Percentiles rank a stretch among this genome's conserved stretches.
These are phyloP conservation scores for Ustilago sp. DNA, from an alignment of 1,284 basidiomycete genomes.

Conservation along the genomic window DNA sequence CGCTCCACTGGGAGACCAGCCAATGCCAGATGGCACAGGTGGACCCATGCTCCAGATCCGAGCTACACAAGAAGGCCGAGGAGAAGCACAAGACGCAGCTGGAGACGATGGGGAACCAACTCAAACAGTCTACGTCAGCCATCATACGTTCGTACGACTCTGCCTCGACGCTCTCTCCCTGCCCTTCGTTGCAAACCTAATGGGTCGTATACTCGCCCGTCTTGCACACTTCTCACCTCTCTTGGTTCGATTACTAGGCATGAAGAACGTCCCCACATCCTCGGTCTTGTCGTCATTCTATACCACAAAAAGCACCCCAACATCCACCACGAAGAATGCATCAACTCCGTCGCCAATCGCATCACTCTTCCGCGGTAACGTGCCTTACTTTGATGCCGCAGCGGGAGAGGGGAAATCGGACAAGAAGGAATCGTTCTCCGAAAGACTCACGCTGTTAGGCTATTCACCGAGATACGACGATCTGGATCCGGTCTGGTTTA, in stretches of 20 bases:
- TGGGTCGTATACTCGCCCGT: constrained; percentile 54
- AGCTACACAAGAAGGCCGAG: not conserved
- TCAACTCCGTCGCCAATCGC: constrained; percentile 27
- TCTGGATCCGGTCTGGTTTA: constrained; percentile 64
- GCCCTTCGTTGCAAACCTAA: constrained; percentile 56
- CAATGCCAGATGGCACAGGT: constrained; percentile 18
- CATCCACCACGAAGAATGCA: not conserved
- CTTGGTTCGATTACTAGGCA: constrained; percentile 46
- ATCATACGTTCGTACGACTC: constrained; percentile 51
- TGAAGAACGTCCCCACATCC: constrained; percentile 16
- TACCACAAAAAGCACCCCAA: constrained; percentile 31
- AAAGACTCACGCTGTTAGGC: constrained; percentile 23
- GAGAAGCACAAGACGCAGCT: constrained; percentile 9
- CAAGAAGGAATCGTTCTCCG: constrained; percentile 5
- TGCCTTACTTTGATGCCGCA: constrained; percentile 23
- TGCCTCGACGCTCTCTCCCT: constrained; percentile 57
- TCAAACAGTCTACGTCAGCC: constrained; percentile 56
- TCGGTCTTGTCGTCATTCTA: constrained; percentile 35
- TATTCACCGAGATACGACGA: constrained; percentile 46
- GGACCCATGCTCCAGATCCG: constrained; percentile 27
- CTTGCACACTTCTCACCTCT: constrained; percentile 25
- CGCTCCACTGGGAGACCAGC: constrained; percentile 14
- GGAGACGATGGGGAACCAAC: constrained; percentile 13
- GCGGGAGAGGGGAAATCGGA: not conserved
- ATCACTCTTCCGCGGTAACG: constrained; percentile 32